Conservation (phyloP, 2,329 filamentous ascomycete species). For the Fusarium sp. region DNA sequence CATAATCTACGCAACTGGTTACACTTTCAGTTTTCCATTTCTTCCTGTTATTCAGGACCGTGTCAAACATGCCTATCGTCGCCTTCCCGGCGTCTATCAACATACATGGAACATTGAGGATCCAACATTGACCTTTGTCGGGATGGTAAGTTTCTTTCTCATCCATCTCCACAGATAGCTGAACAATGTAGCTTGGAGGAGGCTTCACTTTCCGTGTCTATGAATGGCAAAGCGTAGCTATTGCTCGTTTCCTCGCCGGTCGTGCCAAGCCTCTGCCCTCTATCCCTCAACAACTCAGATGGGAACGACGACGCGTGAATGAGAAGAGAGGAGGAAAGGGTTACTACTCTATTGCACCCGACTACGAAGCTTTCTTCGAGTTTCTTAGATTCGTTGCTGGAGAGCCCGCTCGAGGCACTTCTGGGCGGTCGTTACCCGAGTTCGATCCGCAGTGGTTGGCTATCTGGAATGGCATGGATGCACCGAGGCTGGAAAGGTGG, state of each 20-base stretch:
- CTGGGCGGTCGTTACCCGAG: slow-evolving; percentile 6
- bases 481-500: slow-evolving; percentile 23
- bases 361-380: slow-evolving; percentile 34
- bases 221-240: slow-evolving; percentile 36
- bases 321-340: slow-evolving; percentile 37
- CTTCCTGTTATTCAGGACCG: slow-evolving; percentile 3
- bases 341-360: slow-evolving; percentile 33
- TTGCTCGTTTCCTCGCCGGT: slow-evolving; percentile 22
- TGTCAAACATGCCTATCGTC: slow-evolving; percentile 14
- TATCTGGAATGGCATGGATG: slow-evolving; percentile 27
- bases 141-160: not conserved
- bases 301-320: slow-evolving; percentile 22
- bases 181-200: slow-evolving; percentile 4
- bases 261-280: slow-evolving; percentile 14
- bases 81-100: slow-evolving; percentile 26
- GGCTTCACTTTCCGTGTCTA: slow-evolving; percentile 40
- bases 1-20: slow-evolving; percentile 30
- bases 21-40: slow-evolving; percentile 25
- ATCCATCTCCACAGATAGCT: not conserved
- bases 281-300: slow-evolving; percentile 25
- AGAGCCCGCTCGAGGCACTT: slow-evolving; percentile 22
- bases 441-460: slow-evolving; percentile 36
- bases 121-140: slow-evolving; percentile 24
- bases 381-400: slow-evolving; percentile 20
- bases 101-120: slow-evolving; percentile 34